Conservation (phyloP, 2,329 filamentous ascomycete species). For the Davidsoniella neocaledoniae region DNA sequence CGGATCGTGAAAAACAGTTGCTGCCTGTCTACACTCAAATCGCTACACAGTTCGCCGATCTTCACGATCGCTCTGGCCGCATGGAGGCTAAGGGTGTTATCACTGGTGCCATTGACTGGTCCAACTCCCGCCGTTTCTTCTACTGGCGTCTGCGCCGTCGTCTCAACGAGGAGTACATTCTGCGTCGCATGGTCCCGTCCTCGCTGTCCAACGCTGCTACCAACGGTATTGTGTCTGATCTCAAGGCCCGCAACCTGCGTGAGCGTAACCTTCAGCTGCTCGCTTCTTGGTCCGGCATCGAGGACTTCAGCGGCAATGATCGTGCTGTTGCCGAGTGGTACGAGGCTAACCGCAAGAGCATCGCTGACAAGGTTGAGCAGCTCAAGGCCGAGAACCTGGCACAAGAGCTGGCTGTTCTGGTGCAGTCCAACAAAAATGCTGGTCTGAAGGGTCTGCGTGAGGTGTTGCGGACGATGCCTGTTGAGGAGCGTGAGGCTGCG, state of each 20-base stretch:
- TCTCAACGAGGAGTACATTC: constrained; percentile 91
- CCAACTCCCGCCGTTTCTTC: constrained; percentile 87
- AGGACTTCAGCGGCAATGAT: constrained; percentile 64
- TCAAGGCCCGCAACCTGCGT: constrained; percentile 37
- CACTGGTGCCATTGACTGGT: constrained; percentile 68
- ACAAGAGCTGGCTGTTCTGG: constrained; percentile 27
- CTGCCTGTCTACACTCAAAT: constrained; percentile 91
- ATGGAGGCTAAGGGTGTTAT: constrained; percentile 98
- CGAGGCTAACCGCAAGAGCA: constrained; percentile 74
- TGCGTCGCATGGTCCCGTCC: constrained; percentile 61
- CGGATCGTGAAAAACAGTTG: constrained; percentile 68
- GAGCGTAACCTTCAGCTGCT: constrained; percentile 56
- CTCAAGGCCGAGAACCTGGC: constrained; percentile 58
- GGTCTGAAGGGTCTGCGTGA: constrained; percentile 74
- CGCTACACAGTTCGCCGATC: constrained; percentile 88
- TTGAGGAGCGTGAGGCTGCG: constrained; percentile 73
- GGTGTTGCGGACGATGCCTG: constrained; percentile 70
- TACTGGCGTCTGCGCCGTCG: constrained; percentile 98
- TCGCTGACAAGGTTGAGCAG: constrained; percentile 69
- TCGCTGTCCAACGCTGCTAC: constrained; percentile 21
- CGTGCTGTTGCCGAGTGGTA: constrained; percentile 84
- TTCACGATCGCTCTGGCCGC: constrained; percentile 90
- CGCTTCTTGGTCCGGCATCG: constrained; percentile 65
- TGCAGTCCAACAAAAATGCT: constrained; percentile 40
- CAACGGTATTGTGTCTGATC: constrained; percentile 20